These are phyloP conservation scores for Claviceps sp. DNA, from an alignment of 2,329 filamentous ascomycete species.

Conservation along the genomic window DNA sequence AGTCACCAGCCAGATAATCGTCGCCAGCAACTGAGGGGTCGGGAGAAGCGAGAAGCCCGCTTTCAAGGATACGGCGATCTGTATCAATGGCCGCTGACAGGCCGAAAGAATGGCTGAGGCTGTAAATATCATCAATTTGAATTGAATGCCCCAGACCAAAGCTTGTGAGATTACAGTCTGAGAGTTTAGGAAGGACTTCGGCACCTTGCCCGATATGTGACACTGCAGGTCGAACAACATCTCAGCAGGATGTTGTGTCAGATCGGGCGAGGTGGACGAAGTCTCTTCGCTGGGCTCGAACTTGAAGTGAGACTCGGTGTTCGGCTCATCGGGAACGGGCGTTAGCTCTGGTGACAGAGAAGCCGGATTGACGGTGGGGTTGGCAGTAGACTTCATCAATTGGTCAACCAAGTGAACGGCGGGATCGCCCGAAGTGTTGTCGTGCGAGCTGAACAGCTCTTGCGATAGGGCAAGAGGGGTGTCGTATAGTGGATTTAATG, in stretches of 20 bases:
- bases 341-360: slow-evolving; percentile 45
- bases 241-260: slow-evolving; percentile 99
- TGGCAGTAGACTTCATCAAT: slow-evolving; percentile 25
- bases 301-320: slow-evolving; percentile 5
- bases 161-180: slow-evolving; percentile 25
- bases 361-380: slow-evolving; percentile 45
- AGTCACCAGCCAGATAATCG: slow-evolving; percentile 54
- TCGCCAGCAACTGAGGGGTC: slow-evolving; percentile 50
- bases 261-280: slow-evolving; percentile 51
- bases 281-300: slow-evolving; percentile 14
- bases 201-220: slow-evolving; percentile 75
- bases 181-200: slow-evolving; percentile 30
- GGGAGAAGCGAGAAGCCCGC: slow-evolving; percentile 63
- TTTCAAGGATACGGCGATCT: slow-evolving; percentile 67
- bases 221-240: slow-evolving; percentile 99
- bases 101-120: slow-evolving; percentile 57
- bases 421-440: slow-evolving; percentile 16
- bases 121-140: slow-evolving; percentile 49
- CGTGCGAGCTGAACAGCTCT: slow-evolving; percentile 40
- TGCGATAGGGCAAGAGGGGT: slow-evolving; percentile 44
- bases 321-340: slow-evolving; percentile 32
- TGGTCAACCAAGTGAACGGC: slow-evolving; percentile 28
- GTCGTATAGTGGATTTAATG: slow-evolving; percentile 28
- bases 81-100: slow-evolving; percentile 53
- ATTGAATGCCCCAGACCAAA: slow-evolving; percentile 36